phyloP scores from a whole-genome alignment of 2,329 filamentous ascomycete species.

The Sclerotinia nivalis region DNA sequence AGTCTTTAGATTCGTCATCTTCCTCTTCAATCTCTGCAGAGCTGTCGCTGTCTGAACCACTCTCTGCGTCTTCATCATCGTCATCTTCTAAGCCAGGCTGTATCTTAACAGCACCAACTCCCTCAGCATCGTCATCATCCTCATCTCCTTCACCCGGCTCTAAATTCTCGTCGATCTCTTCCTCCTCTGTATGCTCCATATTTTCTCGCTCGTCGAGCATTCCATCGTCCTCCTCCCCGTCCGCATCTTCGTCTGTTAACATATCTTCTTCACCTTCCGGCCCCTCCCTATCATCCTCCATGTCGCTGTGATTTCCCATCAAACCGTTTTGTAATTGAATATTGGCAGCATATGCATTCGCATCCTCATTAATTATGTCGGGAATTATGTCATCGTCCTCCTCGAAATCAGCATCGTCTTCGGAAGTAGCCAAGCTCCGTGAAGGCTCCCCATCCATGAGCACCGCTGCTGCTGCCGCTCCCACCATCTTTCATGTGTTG shows the following conservation, averaged over 20 bases:
- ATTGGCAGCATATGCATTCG: slow-evolving; percentile 41
- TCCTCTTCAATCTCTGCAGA: slow-evolving; percentile 36
- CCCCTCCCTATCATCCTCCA: slow-evolving; percentile 30
- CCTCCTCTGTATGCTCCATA: slow-evolving; percentile 41
- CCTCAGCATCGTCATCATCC: slow-evolving; percentile 44
- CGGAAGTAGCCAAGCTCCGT: slow-evolving; percentile 40
- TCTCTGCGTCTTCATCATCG: slow-evolving; percentile 45
- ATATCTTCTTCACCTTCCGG: slow-evolving; percentile 39
- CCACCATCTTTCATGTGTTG: slow-evolving; percentile 22
- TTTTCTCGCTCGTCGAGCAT: slow-evolving; percentile 39
- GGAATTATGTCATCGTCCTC: slow-evolving; percentile 40
- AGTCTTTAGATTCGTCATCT: slow-evolving; percentile 57
- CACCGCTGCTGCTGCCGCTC: slow-evolving; percentile 26
- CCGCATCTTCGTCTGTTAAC: slow-evolving; percentile 39
- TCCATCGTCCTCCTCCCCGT: slow-evolving; percentile 45
- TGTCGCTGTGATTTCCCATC: slow-evolving; percentile 32
- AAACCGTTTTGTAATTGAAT: slow-evolving; percentile 42
- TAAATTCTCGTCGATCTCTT: slow-evolving; percentile 44
- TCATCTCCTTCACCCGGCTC: slow-evolving; percentile 46
- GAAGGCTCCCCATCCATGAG: slow-evolving; percentile 41
- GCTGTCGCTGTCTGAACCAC: slow-evolving; percentile 35
- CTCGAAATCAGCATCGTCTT: slow-evolving; percentile 43
- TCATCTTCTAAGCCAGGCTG: slow-evolving; percentile 39
- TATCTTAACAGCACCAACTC: slow-evolving; percentile 42
- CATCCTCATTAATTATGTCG: slow-evolving; percentile 36